Evolutionary conservation across 371 early-diverging fungal species (phyloP), one percentile per base, ranked within the genome.

Genomic region (Circinella minor): DNA sequence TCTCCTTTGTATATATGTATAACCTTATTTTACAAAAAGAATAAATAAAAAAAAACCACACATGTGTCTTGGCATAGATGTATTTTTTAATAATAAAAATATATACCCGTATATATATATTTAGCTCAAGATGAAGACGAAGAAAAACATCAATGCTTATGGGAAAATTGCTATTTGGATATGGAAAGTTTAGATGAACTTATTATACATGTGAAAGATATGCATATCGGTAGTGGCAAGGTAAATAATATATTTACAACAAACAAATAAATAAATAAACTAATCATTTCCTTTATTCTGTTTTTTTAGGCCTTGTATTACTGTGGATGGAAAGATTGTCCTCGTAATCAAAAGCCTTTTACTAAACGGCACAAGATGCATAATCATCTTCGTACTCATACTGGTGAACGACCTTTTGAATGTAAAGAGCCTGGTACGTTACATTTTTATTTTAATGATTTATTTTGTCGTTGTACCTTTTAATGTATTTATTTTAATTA

Each of bases 361-460:
- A 86, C 93, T 49, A 95, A 96, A 74, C 82, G 96, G 10, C 96
- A 96, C 79, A 94, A 94, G 75, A 92, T 95, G 87, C 89, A 88
- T 65, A 94, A 95, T 70, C 96, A 96, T 75, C 73, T 93, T 68
- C 90, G 96, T 17, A 93, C 93, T 17, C 96, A 96, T 77, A 93
- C 94, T n/a, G 94, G 94, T 10, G 92, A 93, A 76, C 82, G 90
- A 38, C 93, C 93, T 6, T 93, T 89, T 76, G 70, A 74, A 6
- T 84, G 81, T 39, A 63, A 68, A 0, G 73, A 74, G 20, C 71
- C 71, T 69, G 78, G 78, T 74, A 71, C 61, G 65, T 36, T 0
- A 1, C 2, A 7, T 5, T 7, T 4, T 36, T 18, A 6, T 62
- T 37, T 17, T n/a, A n/a, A n/a, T n/a, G n/a, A 48, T 27, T 38